phyloP scores from a whole-genome alignment of 352 stramenopile species.

The Phytophthora sansomeana region DNA sequence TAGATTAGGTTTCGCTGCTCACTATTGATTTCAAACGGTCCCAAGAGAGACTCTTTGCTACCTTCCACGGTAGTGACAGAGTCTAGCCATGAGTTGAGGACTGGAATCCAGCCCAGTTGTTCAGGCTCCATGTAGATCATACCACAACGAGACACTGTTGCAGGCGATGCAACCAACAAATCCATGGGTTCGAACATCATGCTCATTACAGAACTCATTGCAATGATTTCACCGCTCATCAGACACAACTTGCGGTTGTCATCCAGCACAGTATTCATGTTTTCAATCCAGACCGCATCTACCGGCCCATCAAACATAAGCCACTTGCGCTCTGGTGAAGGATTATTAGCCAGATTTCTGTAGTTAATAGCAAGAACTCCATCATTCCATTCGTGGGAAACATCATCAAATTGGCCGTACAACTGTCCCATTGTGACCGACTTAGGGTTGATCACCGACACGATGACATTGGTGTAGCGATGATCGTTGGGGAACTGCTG shows the following conservation, averaged over 20 bases:
- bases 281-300: constrained; percentile 95
- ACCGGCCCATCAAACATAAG: constrained; percentile 94
- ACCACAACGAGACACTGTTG: constrained; percentile 93
- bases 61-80: constrained; percentile 52
- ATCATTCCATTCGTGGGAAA: constrained; percentile 96
- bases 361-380: constrained; percentile 95
- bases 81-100: constrained; percentile 93
- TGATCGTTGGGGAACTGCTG: constrained; percentile 65
- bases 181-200: constrained; percentile 98
- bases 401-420: constrained; percentile 95
- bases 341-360: constrained; percentile 79
- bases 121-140: constrained; percentile 97
- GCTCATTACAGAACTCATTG: constrained; percentile 94
- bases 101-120: constrained; percentile 90
- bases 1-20: constrained; percentile 77
- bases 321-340: constrained; percentile 90
- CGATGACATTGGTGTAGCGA: constrained; percentile 80
- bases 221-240: constrained; percentile 95
- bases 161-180: constrained; percentile 92
- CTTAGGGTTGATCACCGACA: constrained; percentile 94
- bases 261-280: constrained; percentile 96
- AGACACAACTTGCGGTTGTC: constrained; percentile 96
- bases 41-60: constrained; percentile 24
- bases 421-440: constrained; percentile 94
- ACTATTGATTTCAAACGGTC: constrained; percentile 76